phyloP scores from a whole-genome alignment of 2,329 filamentous ascomycete species.

The Penicillium sp. region DNA sequence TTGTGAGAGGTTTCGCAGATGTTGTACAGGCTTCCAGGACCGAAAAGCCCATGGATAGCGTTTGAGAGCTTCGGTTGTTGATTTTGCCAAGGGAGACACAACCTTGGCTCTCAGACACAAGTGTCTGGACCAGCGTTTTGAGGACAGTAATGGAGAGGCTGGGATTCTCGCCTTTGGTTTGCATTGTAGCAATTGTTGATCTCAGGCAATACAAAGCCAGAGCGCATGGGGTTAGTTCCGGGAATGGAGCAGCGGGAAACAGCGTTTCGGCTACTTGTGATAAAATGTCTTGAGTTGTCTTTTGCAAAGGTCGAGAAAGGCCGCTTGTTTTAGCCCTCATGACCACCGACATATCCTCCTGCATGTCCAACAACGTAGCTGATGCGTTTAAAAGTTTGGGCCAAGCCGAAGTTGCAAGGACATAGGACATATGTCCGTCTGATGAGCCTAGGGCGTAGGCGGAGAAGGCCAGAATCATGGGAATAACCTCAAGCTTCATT shows the following conservation, averaged over 20 bases:
- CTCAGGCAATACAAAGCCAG: constrained; percentile 35
- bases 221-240: constrained; percentile 31
- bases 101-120: constrained; percentile 19
- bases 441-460: constrained; percentile 32
- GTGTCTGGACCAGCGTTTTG: constrained; percentile 29
- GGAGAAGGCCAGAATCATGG: constrained; percentile 31
- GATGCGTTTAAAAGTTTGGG: constrained; percentile 31
- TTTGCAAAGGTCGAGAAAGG: constrained; percentile 33
- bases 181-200: constrained; percentile 31
- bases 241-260: constrained; percentile 19
- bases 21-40: constrained; percentile 40
- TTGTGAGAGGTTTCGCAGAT: constrained; percentile 25
- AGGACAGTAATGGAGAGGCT: constrained; percentile 29
- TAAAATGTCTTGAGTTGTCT: constrained; percentile 27
- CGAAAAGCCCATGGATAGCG: constrained; percentile 32
- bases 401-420: constrained; percentile 31
- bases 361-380: constrained; percentile 25
- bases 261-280: constrained; percentile 26
- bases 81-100: constrained; percentile 1
- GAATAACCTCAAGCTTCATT: constrained; percentile 53
- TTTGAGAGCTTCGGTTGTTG: constrained; percentile 19
- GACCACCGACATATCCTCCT: constrained; percentile 30
- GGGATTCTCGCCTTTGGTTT: constrained; percentile 30
- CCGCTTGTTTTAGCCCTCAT: constrained; percentile 21
- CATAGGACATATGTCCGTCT: constrained; percentile 28